Base-by-base conservation (phyloP, 2,329 filamentous ascomycete species). In the Septoria linicola region DNA sequence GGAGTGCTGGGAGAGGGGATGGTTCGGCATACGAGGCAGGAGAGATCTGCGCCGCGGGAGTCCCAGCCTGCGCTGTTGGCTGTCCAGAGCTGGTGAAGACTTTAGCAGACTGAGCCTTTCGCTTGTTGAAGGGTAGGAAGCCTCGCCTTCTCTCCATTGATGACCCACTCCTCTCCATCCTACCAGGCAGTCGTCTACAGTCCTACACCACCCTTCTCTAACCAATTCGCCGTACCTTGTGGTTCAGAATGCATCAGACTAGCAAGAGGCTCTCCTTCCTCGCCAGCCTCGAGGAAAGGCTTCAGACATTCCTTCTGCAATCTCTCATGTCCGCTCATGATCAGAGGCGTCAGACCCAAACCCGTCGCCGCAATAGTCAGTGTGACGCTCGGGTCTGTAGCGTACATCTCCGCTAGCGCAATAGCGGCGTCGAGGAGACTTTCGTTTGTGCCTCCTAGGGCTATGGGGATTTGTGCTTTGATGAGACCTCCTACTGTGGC, bases 31-130 rank as follows among this genome's bases (percentile, higher is more conserved):
- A 79, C 73, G 5, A 81, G 70, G 54, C 77, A 80, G 47, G 73
- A 70, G 1, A 82, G 65, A 35, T 80, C 76, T 1, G 77, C 75
- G 8, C 79, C 78, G 45, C 68, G 67, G 34, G 71, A 70, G 51
- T 81, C 78, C 78, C 77, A 81, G 11, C 79, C 78, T 0, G 70
- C 73, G 44, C 69, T 72, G 59, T 80, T 81, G 1, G 77, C 79
- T 8, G 78, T 75, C 78, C 79, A 81, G 32, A 79, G 66, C 73
- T 76, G 47, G 14, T 31, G 10, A 11, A 6, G 21, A n/a, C 13
- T 41, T 45, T 17, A 40, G 17, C 16, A 19, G 10, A 4, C 1
- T 11, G 8, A 16, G 27, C 23, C 10, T 19, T 27, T 27, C 23
- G 5, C 10, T 27, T 7, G 4, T 11, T 4, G 31, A 13, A 34